A percentile compares a stretch with the other conserved stretches of the same genome.
phyloP scores from a whole-genome alignment of 1,139 yeast species.

The Saccharomycopsis phalli region DNA sequence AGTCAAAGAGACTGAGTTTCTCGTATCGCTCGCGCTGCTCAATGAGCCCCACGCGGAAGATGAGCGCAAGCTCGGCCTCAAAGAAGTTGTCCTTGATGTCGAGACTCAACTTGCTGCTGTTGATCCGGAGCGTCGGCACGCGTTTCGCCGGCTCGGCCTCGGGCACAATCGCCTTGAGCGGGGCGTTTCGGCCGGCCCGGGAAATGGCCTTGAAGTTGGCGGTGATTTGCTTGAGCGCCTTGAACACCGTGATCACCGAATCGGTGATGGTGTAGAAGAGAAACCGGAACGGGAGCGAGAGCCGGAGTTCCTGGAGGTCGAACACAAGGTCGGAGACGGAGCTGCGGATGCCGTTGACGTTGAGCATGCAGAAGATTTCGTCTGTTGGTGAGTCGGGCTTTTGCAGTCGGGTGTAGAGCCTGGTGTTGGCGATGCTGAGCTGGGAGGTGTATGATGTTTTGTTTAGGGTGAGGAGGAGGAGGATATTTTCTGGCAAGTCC shows the following conservation, averaged over 20 bases:
- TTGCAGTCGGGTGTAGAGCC: slow-evolving; percentile 1
- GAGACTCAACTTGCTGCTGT: slow-evolving; percentile 34
- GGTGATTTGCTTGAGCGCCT: slow-evolving; percentile 48
- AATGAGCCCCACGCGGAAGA: slow-evolving; percentile 63
- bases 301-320: slow-evolving; percentile 7
- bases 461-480: neutral
- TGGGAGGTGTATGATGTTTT: no score
- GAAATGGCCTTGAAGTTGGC: slow-evolving; percentile 39
- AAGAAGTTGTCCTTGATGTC: slow-evolving; percentile 65
- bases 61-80: slow-evolving; percentile 67
- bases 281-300: slow-evolving; percentile 16
- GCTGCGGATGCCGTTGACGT: neutral
- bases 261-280: slow-evolving; percentile 55
- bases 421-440: no score
- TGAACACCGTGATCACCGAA: slow-evolving; percentile 50
- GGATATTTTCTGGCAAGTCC: slow-evolving; percentile 2
- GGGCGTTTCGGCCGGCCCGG: slow-evolving; percentile 28
- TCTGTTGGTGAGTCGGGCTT: no score
- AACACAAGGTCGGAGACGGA: neutral
- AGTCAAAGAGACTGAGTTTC: slow-evolving; percentile 47
- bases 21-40: slow-evolving; percentile 66
- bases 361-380: slow-evolving; percentile 1
- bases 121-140: slow-evolving; percentile 47
- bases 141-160: slow-evolving; percentile 36
- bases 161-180: slow-evolving; percentile 27